A percentile compares a stretch with the other conserved stretches of the same genome.
phyloP scores from a whole-genome alignment of 148 eudicot species.

The Talinum fruticosum region DNA sequence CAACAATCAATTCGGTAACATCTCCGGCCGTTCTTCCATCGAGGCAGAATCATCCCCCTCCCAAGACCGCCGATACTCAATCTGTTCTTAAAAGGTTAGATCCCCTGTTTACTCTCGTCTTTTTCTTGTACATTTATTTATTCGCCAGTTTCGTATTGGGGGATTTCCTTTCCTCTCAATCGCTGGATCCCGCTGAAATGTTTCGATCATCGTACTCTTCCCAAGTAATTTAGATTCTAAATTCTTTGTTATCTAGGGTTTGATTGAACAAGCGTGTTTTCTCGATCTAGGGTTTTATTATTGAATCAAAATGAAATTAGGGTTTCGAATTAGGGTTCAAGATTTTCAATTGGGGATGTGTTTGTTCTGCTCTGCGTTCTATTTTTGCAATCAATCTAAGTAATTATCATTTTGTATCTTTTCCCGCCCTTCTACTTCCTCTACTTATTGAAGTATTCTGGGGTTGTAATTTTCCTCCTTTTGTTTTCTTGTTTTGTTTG shows the following conservation, averaged over 20 bases:
- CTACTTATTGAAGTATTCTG: neutral
- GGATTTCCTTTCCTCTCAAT: constrained; percentile 2
- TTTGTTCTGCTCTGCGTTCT: neutral
- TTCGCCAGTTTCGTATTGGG: neutral
- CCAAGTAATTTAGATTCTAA: constrained; percentile 3
- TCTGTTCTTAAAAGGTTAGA: constrained; percentile 79
- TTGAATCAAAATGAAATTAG: constrained; percentile 4
- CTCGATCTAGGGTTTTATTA: constrained; percentile 4
- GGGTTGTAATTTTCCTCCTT: constrained; percentile 6
- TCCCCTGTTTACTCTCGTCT: neutral
- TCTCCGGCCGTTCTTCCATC: constrained; percentile 31
- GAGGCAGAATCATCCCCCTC: constrained; percentile 47
- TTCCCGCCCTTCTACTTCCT: neutral
- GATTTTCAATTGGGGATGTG: neutral
- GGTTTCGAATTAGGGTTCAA: constrained; percentile 19
- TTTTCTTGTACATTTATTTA: neutral
- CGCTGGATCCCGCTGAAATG: neutral
- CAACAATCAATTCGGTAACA: constrained; percentile 43
- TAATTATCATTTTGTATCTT: too few species aligned
- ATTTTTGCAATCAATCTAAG: too few species aligned
- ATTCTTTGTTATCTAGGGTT: constrained; percentile 15
- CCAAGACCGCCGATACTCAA: constrained; percentile 63
- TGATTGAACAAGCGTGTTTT: constrained; percentile 2
- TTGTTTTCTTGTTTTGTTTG: neutral
- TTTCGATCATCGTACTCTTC: neutral